phyloP scores from a whole-genome alignment of 305 asterid genomes.

The Salvia sclarea region DNA sequence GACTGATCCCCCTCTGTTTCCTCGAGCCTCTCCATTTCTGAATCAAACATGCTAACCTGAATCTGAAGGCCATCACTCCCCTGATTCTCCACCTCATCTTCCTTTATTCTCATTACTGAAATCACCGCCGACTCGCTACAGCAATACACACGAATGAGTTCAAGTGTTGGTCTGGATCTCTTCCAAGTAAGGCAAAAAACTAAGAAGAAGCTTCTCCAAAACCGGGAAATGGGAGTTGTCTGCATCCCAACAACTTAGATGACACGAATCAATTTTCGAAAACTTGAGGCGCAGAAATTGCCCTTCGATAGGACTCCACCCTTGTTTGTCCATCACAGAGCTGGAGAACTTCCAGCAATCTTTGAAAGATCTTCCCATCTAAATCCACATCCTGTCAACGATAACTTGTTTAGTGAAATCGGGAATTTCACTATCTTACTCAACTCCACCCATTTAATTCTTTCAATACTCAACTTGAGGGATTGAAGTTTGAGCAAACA shows the following conservation, averaged over 20 bases:
- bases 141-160: not conserved
- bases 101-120: not conserved
- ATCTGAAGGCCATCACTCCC: not conserved
- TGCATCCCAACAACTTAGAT: not conserved
- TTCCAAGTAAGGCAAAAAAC: not conserved
- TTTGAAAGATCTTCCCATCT: not conserved
- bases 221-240: constrained; percentile 3
- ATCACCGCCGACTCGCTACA: not conserved
- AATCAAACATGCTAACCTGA: not conserved
- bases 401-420: not conserved
- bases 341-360: constrained; percentile 5
- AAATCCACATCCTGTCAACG: not conserved
- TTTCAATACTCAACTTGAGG: not conserved
- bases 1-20: not conserved
- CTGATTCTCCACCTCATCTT: not conserved
- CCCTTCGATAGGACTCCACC: not conserved
- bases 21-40: not conserved
- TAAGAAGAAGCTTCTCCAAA: not conserved
- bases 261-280: not conserved
- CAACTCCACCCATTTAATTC: not conserved
- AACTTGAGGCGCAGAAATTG: not conserved
- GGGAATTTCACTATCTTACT: not conserved
- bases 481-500: not conserved
- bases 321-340: not conserved
- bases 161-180: not conserved